Base-by-base conservation (phyloP, 805 yeast genomes). In the Saccharomyces jurei region DNA sequence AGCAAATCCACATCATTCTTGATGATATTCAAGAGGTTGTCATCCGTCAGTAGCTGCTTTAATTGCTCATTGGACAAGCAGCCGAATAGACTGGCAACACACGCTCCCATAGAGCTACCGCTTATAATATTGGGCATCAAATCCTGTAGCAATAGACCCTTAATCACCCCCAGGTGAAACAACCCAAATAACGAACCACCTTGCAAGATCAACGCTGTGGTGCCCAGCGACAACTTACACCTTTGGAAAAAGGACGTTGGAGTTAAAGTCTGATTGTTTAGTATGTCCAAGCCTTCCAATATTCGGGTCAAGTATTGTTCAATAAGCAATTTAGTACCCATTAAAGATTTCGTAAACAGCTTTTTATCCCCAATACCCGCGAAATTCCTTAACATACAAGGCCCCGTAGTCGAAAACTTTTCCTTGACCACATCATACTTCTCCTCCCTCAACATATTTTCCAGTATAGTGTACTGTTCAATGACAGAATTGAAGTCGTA, bases 101-200 rank as follows among this genome's bases (percentile, higher is more conserved):
- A 85, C 0, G 98, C 95, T 1, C 99, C 99, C 56, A 89, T 87
- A 0, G 97, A 94, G 54, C 91, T 86, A 0, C 99, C 99, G 6
- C 92, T 87, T 25, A 92, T 82, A 2, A 94, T 87, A 46, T 86
- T 74, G 0, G 99, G 99, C 51, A 94, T 74, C 41, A 91, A 71
- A 1, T 87, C 85, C 58, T 86, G 83, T 59, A 79, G 78, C 56
- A 85, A 80, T n/a, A 94, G 74, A 0, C 94, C 92, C 58, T 86
- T 86, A 8, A 92, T 87, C 1, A 91, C 96, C 1, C 99, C 99
- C 36, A 94, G 67, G 69, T 94, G 99, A 63, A 96, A 91, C 57
- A 94, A 73, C 0, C 99, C 98, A 72, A 92, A 94, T 25, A 94
- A 72, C 0, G 97, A 87, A 1, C 99, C 98, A 29, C 99, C 99